phyloP scores from a whole-genome alignment of 768 basidiomycete species.

The Auriscalpium microsporum region DNA sequence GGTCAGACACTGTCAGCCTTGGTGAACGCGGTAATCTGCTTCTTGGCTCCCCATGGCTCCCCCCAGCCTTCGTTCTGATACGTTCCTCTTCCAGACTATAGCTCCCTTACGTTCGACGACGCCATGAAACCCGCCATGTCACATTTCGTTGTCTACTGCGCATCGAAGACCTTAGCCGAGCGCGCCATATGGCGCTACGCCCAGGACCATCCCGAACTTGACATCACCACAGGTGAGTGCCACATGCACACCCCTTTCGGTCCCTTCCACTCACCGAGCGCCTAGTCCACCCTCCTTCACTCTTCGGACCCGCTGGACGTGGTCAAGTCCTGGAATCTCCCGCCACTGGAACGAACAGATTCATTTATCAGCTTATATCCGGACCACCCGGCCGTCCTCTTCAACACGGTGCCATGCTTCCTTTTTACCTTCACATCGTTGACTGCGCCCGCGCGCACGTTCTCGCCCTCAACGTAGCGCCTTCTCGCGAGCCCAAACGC shows the following conservation, averaged over 20 bases:
- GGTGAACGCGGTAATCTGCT: neutral
- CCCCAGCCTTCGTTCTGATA: neutral
- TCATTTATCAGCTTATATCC: neutral
- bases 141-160: neutral
- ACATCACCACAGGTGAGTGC: conserved; percentile 1
- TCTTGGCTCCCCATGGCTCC: neutral
- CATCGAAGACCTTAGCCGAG: neutral
- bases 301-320: neutral
- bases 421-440: neutral
- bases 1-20: neutral
- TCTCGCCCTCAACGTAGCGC: neutral
- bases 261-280: neutral
- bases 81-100: neutral
- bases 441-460: neutral
- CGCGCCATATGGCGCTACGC: neutral
- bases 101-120: neutral
- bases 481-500: neutral
- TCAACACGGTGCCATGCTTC: neutral
- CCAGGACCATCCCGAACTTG: neutral
- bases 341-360: neutral
- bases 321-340: neutral
- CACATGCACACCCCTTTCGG: neutral
- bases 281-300: neutral
- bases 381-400: neutral
- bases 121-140: neutral